Evolutionary conservation across 2,329 filamentous ascomycete species (phyloP).

Genomic region (Pochonia chlamydosporia): DNA sequence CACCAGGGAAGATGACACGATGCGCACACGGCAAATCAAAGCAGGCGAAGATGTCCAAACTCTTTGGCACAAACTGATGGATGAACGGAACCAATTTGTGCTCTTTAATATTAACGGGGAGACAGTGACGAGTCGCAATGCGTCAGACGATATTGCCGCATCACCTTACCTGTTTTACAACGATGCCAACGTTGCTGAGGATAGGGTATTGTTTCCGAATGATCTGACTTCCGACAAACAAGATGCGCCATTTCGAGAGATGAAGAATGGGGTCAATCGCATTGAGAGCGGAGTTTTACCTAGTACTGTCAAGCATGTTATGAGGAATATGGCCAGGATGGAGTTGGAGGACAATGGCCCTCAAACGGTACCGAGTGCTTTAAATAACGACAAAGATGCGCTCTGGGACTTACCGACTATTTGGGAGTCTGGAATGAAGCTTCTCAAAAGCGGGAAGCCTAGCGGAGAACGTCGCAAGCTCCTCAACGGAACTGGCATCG

Average conservation of each 20-base stretch:
- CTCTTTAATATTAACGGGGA: conserved; percentile 10
- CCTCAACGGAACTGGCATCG: not conserved
- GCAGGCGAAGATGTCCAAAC: conserved; percentile 16
- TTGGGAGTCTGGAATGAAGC: conserved; percentile 16
- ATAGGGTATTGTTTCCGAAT: conserved; percentile 19
- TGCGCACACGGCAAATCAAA: conserved; percentile 18
- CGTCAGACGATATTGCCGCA: conserved; percentile 1
- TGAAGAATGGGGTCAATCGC: conserved; percentile 16
- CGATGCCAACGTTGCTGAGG: conserved; percentile 16
- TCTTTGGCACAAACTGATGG: conserved; percentile 18
- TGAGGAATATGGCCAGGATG: conserved; percentile 1
- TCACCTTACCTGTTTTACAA: conserved; percentile 21
- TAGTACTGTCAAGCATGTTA: conserved; percentile 7
- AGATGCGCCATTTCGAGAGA: conserved; percentile 15
- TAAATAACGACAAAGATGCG: conserved; percentile 8
- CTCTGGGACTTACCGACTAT: conserved; percentile 17
- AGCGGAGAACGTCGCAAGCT: conserved; percentile 4
- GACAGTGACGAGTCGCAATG: conserved; percentile 4
- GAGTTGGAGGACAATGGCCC: not conserved
- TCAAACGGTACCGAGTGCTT: not conserved
- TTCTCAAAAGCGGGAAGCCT: conserved; percentile 6
- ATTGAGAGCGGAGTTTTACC: conserved; percentile 13
- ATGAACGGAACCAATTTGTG: conserved; percentile 12
- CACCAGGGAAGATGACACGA: conserved; percentile 16
- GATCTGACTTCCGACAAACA: conserved; percentile 12